These are phyloP conservation scores for Lizonia empirigonia DNA, from an alignment of 2,329 filamentous ascomycete genomes.

Conservation along the genomic window DNA sequence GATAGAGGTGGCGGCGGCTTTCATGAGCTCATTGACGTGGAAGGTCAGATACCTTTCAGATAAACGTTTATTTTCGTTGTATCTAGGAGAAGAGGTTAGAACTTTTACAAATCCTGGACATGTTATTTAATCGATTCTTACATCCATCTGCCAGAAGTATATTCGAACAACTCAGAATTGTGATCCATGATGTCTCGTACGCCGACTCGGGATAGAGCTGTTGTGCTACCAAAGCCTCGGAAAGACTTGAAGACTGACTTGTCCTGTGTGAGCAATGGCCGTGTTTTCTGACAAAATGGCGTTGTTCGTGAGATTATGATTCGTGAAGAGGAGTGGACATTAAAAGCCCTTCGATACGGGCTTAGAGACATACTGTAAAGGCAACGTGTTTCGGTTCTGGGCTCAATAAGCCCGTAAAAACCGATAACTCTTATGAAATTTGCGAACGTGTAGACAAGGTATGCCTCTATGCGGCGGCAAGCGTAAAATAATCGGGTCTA, in stretches of 20 bases:
- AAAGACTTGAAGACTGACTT: not conserved
- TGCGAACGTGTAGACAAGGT: too few relatives aligned
- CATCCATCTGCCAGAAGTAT: constrained; percentile 39
- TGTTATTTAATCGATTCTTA: constrained; percentile 15
- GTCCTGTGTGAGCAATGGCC: not conserved
- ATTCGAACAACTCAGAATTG: constrained; percentile 30
- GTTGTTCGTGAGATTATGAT: too few relatives aligned
- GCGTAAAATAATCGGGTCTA: too few relatives aligned
- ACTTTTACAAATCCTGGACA: not conserved
- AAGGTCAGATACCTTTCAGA: constrained; percentile 27
- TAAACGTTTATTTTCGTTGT: constrained; percentile 30
- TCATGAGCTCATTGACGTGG: constrained; percentile 27
- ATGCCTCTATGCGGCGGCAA: too few relatives aligned
- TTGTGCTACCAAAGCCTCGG: not conserved
- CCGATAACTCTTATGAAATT: too few relatives aligned
- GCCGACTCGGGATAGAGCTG: not conserved
- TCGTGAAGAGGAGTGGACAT: too few relatives aligned
- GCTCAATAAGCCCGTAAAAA: too few relatives aligned
- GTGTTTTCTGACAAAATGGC: not conserved
- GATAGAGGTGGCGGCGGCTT: not conserved
- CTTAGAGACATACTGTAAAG: too few relatives aligned
- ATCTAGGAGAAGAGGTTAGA: constrained; percentile 16
- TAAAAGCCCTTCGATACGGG: too few relatives aligned
- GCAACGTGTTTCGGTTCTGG: too few relatives aligned
- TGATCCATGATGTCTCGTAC: constrained; percentile 1